Percentiles rank a stretch among this genome's conserved stretches.
These are phyloP conservation scores for Penicillium janthinellum DNA, from an alignment of 2,329 filamentous ascomycete species.

Conservation along the genomic window DNA sequence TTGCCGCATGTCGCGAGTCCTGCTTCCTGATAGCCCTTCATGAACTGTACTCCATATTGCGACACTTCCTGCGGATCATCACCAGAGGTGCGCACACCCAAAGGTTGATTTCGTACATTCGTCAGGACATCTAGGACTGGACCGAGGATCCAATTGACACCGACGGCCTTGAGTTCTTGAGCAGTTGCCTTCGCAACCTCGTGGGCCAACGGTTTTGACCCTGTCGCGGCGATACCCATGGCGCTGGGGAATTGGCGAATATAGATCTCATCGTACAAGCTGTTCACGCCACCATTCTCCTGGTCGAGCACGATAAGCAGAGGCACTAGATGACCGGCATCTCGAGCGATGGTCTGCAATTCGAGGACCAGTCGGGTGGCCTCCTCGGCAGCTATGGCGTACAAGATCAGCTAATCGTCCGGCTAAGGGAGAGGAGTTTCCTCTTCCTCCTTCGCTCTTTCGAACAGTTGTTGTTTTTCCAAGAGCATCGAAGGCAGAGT, in stretches of 20 bases:
- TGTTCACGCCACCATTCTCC: slow-evolving; percentile 97
- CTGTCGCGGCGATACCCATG: slow-evolving; percentile 94
- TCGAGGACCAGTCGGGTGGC: slow-evolving; percentile 86
- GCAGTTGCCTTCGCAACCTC: slow-evolving; percentile 91
- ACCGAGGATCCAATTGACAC: slow-evolving; percentile 93
- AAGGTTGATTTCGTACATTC: slow-evolving; percentile 85
- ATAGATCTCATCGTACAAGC: slow-evolving; percentile 91
- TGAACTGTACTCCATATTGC: slow-evolving; percentile 83
- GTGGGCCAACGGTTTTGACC: slow-evolving; percentile 80
- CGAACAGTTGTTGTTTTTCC: no score
- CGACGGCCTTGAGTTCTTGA: slow-evolving; percentile 86
- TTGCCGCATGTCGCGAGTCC: slow-evolving; percentile 89
- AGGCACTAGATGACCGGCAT: slow-evolving; percentile 86
- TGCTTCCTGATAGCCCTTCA: slow-evolving; percentile 90
- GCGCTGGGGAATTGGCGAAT: slow-evolving; percentile 96
- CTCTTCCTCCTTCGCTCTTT: neutral
- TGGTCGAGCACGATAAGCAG: slow-evolving; percentile 91
- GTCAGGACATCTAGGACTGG: slow-evolving; percentile 92
- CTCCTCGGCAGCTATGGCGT: slow-evolving; percentile 75
- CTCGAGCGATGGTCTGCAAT: slow-evolving; percentile 85
- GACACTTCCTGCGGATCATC: slow-evolving; percentile 96
- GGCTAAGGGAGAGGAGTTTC: neutral
- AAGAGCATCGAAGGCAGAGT: neutral
- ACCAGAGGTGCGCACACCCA: slow-evolving; percentile 85
- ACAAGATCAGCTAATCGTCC: slow-evolving; percentile 5